These are phyloP conservation scores for Flaveria brownii DNA, from an alignment of 129 eudicot species.

Conservation along the genomic window DNA sequence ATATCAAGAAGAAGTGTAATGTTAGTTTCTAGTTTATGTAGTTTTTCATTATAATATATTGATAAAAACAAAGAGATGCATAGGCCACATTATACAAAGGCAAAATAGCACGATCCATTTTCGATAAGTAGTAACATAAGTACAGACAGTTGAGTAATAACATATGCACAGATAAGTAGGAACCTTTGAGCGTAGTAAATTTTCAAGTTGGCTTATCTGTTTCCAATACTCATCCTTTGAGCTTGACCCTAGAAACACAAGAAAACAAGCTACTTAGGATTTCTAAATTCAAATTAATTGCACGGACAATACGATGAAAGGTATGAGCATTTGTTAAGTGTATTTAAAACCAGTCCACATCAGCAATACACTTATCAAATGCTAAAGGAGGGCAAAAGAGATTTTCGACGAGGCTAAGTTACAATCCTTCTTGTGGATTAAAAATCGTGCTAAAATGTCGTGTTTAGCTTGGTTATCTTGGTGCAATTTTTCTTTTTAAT, in stretches of 20 bases:
- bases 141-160: background rate
- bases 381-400: too few species aligned
- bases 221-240: conserved; percentile 51
- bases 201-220: conserved; percentile 66
- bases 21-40: background rate
- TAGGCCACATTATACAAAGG: background rate
- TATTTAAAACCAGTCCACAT: too few species aligned
- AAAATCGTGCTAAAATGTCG: too few species aligned
- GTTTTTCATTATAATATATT: background rate
- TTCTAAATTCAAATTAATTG: background rate
- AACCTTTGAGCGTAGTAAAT: conserved; percentile 82
- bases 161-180: background rate
- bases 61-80: background rate
- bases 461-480: too few species aligned
- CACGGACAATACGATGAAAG: background rate
- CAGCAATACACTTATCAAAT: too few species aligned
- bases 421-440: too few species aligned
- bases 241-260: conserved; percentile 45
- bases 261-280: conserved; percentile 7
- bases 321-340: background rate
- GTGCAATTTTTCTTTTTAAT: too few species aligned
- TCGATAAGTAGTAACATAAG: background rate
- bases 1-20: background rate
- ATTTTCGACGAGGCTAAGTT: too few species aligned
- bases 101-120: background rate